These are phyloP conservation scores for Lepidopterella palustris DNA, from an alignment of 495 filamentous ascomycete species.

Conservation along the genomic window DNA sequence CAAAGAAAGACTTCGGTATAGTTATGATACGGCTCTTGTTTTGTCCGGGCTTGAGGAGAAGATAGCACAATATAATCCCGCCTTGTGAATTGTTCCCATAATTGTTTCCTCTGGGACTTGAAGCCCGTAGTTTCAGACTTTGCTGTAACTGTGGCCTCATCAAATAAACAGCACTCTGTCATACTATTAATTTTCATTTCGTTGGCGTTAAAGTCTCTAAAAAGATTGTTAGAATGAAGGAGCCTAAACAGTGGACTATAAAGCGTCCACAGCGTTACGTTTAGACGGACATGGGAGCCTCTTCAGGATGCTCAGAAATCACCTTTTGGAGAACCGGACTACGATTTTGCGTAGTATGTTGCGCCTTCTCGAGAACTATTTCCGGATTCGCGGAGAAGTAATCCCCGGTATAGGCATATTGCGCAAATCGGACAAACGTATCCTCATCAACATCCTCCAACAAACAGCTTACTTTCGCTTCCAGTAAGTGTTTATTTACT, in stretches of 20 bases:
- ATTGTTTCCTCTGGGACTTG: background rate
- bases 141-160: background rate
- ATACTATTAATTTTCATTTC: background rate
- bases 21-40: slow-evolving; percentile 22
- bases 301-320: background rate
- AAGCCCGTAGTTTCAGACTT: background rate
- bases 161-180: background rate
- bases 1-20: slow-evolving; percentile 38
- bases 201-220: background rate
- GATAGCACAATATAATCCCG: background rate
- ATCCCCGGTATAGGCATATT: slow-evolving; percentile 9
- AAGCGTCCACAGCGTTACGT: too few relatives aligned
- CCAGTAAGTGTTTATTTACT: background rate
- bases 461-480: background rate
- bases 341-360: background rate
- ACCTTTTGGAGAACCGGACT: background rate
- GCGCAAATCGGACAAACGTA: slow-evolving; percentile 4
- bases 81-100: background rate
- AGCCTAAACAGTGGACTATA: too few relatives aligned
- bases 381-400: background rate
- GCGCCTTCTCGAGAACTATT: background rate
- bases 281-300: background rate
- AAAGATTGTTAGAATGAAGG: background rate
- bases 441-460: background rate
- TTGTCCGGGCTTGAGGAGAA: background rate